These are phyloP conservation scores for Biscogniauxia sp. DNA, from an alignment of 2,329 filamentous ascomycete genomes.

Conservation along the genomic window DNA sequence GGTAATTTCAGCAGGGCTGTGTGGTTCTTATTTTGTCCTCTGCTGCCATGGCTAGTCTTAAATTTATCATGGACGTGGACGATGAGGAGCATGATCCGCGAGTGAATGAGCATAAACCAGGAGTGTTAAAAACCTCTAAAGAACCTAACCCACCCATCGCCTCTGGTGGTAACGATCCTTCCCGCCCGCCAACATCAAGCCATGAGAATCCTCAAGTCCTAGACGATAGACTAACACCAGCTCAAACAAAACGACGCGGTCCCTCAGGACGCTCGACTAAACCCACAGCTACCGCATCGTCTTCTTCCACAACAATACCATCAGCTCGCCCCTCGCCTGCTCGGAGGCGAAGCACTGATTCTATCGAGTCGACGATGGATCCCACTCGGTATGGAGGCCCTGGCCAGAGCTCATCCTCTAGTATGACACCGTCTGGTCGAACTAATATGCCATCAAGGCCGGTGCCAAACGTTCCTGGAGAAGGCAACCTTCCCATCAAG, in stretches of 20 bases:
- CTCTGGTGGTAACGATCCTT: slow-evolving; percentile 36
- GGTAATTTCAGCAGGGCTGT: slow-evolving; percentile 29
- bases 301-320: slow-evolving; percentile 29
- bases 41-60: slow-evolving; percentile 51
- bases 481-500: slow-evolving; percentile 43
- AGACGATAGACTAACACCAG: slow-evolving; percentile 30
- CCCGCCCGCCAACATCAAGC: slow-evolving; percentile 36
- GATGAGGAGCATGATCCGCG: slow-evolving; percentile 40
- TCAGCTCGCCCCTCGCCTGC: slow-evolving; percentile 29
- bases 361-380: slow-evolving; percentile 48
- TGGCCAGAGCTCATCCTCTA: slow-evolving; percentile 36
- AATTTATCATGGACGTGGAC: slow-evolving; percentile 56
- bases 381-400: slow-evolving; percentile 33
- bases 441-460: slow-evolving; percentile 40
- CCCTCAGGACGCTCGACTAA: slow-evolving; percentile 33
- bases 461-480: slow-evolving; percentile 33
- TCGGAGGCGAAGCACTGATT: slow-evolving; percentile 44
- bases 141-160: slow-evolving; percentile 38
- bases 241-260: slow-evolving; percentile 36
- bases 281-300: slow-evolving; percentile 28
- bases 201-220: slow-evolving; percentile 40
- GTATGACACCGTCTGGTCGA: slow-evolving; percentile 27
- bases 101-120: slow-evolving; percentile 34
- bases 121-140: slow-evolving; percentile 45
- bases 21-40: slow-evolving; percentile 32